Conservation (phyloP, 805 yeast genomes). For the Cyberlindnera euphorbiae region DNA sequence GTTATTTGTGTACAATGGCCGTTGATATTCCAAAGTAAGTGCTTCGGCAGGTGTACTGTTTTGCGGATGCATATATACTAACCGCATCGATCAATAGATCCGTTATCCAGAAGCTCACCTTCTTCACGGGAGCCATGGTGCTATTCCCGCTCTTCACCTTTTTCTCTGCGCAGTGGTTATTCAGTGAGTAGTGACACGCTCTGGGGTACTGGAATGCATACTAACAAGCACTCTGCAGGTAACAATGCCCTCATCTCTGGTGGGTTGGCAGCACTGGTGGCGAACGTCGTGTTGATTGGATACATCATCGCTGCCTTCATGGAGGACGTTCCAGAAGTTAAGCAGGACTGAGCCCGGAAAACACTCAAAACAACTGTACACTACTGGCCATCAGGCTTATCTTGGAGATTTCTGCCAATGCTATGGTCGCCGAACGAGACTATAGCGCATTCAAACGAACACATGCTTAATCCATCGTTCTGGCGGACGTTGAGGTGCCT, state of each 20-base stretch:
- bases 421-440: too few species aligned
- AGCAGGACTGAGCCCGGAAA: constrained; percentile 29
- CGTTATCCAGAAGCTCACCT: constrained; percentile 62
- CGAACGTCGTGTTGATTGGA: constrained; percentile 69
- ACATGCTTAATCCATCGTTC: too few species aligned
- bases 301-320: constrained; percentile 71
- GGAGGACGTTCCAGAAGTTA: constrained; percentile 44
- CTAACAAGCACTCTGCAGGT: constrained; percentile 10
- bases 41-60: too few species aligned
- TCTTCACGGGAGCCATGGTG: constrained; percentile 76
- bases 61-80: too few species aligned
- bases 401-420: too few species aligned
- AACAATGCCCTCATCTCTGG: constrained; percentile 63
- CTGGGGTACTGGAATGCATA: constrained; percentile 5
- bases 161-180: constrained; percentile 45
- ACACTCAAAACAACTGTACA: too few species aligned
- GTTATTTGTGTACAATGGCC: constrained; percentile 20
- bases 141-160: constrained; percentile 60
- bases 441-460: too few species aligned
- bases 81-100: constrained; percentile 35
- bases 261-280: constrained; percentile 73
- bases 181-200: constrained; percentile 15
- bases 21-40: constrained; percentile 26
- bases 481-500: too few species aligned
- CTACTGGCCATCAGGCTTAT: too few species aligned